phyloP scores from a whole-genome alignment of 352 stramenopile genomes.

The Globisporangium nagaii region DNA sequence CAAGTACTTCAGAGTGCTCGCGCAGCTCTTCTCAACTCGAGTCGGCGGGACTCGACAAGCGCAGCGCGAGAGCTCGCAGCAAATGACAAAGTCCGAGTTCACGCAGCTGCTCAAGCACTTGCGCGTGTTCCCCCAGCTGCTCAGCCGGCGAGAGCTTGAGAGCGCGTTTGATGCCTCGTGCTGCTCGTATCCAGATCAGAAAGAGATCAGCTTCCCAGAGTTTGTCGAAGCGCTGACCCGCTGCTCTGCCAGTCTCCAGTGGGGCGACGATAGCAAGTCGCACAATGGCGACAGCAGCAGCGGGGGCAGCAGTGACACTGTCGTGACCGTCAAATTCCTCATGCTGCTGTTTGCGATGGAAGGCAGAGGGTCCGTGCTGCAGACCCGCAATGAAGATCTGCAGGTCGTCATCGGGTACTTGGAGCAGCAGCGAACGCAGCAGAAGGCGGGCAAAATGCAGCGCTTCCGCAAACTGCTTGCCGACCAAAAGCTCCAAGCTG shows the following conservation, averaged over 20 bases:
- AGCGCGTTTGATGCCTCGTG: slow-evolving; percentile 30
- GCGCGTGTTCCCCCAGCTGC: slow-evolving; percentile 50
- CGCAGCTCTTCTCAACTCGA: slow-evolving; percentile 34
- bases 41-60: slow-evolving; percentile 1
- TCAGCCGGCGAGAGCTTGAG: slow-evolving; percentile 50
- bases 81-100: slow-evolving; percentile 29
- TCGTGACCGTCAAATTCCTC: slow-evolving; percentile 53
- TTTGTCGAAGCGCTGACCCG: slow-evolving; percentile 58
- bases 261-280: slow-evolving; percentile 15
- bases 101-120: slow-evolving; percentile 47
- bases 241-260: slow-evolving; percentile 42
- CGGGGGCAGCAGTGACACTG: slow-evolving; percentile 15
- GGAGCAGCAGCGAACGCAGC: slow-evolving; percentile 28
- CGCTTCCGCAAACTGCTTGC: slow-evolving; percentile 41
- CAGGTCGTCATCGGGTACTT: slow-evolving; percentile 45
- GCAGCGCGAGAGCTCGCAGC: neutral
- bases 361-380: slow-evolving; percentile 51
- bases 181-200: slow-evolving; percentile 15
- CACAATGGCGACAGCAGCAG: neutral
- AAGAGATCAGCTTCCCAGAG: slow-evolving; percentile 44
- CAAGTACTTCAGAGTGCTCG: slow-evolving; percentile 34
- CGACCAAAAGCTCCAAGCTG: slow-evolving; percentile 14
- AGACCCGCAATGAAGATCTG: slow-evolving; percentile 51
- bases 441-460: slow-evolving; percentile 31
- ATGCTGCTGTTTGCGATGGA: slow-evolving; percentile 82